Evolutionary conservation across 2,329 filamentous ascomycete species (phyloP), one percentile per base, ranked within the genome.

Genomic region (Bipolaris sorokiniana): DNA sequence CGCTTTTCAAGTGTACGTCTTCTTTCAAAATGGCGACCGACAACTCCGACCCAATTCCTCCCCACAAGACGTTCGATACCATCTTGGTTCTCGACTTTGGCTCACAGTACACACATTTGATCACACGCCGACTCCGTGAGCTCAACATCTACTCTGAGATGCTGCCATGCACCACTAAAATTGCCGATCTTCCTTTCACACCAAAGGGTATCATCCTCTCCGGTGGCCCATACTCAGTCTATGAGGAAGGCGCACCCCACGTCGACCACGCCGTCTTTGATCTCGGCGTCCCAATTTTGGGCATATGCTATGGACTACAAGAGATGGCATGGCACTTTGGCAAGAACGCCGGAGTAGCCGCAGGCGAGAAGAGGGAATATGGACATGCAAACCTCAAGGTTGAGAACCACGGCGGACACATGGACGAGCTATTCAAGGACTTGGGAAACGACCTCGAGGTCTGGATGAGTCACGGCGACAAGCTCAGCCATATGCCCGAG

Each of bases 401-500:
- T 31, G 79, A 86, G 64, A 79, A 78, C 65, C 82, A 86, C 64
- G 75, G 75, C 59, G 72, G 70, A 38, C 87, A 92, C 69, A 88
- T 90, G 65, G 89, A 97, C 75, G 83, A 84, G 46, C 86, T 98
- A 20, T 97, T 97, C 76, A 82, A 86, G 26, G 91, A 88, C 15
- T 72, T 97, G 10, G 89, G 87, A 57, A 87, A 90, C 59, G 80
- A 86, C 49, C 82, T 91, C 68, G 83, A 90, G 59, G 86, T 91
- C 13, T 94, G 86, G 84, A 97, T 97, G 93, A 90, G 86, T 65
- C 94, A 98, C 75, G 88, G 88, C 56, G 92, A 97, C 79, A 96
- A 96, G 82, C 84, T 98, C 10, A 84, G 83, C 37, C 80, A 84
- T 53, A 81, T 97, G 37, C 93, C 93, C 7, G 80, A 88, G 34